Conservation (phyloP, 164 flowering plant species). For the Berberis thunbergii region DNA sequence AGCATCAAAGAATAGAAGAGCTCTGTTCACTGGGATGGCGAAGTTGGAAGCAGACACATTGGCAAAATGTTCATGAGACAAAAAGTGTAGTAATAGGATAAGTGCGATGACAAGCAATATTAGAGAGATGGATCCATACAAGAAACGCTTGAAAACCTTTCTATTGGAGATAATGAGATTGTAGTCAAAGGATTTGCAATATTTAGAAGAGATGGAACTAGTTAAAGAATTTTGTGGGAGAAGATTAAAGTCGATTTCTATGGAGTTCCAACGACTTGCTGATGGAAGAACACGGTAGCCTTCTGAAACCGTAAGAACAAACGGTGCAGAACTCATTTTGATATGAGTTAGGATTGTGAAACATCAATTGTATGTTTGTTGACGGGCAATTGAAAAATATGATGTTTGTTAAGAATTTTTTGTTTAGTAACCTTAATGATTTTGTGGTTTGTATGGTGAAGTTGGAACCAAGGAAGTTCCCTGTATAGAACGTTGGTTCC, state of each 20-base stretch:
- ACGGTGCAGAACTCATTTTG: slow-evolving; percentile 6
- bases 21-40: slow-evolving; percentile 39
- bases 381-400: too few relatives aligned
- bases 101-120: slow-evolving; percentile 14
- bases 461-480: too few relatives aligned
- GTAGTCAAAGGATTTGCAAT: slow-evolving; percentile 35
- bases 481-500: too few relatives aligned
- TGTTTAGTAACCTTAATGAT: too few relatives aligned
- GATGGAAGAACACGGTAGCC: slow-evolving; percentile 47
- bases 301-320: slow-evolving; percentile 26
- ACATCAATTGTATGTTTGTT: too few relatives aligned
- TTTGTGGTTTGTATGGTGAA: too few relatives aligned
- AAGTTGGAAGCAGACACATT: slow-evolving; percentile 24
- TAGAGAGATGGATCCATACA: slow-evolving; percentile 14
- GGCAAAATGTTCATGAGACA: slow-evolving; percentile 26
- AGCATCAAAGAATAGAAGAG: slow-evolving; percentile 59
- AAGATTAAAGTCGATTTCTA: slow-evolving; percentile 23
- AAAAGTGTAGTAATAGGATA: slow-evolving; percentile 21
- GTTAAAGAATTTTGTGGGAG: slow-evolving; percentile 11
- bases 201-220: slow-evolving; percentile 26
- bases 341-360: too few relatives aligned
- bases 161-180: slow-evolving; percentile 31
- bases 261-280: slow-evolving; percentile 44
- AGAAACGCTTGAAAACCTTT: slow-evolving; percentile 27
- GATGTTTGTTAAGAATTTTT: too few relatives aligned